Evolutionary conservation across 1,139 yeast species (phyloP), one percentile per base, ranked within the genome.

Genomic region (Candida freyschussii): DNA sequence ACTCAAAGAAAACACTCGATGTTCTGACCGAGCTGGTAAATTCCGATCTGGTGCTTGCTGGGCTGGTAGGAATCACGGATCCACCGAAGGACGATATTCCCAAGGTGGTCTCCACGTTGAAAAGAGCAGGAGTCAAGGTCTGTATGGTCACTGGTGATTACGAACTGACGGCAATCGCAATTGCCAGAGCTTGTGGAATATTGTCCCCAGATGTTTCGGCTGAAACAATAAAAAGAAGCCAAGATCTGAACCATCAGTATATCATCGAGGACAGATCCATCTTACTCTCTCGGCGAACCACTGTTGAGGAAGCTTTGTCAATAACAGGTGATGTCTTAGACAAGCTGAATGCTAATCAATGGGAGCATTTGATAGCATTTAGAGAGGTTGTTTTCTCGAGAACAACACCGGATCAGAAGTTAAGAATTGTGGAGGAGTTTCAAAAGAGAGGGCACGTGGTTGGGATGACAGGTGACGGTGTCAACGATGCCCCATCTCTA

Each of bases 101-200:
- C n/a, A 55, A 56, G 7, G 69, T 67, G 12, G 59, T 69, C 29
- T 37, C 47, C 4, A 57, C 53, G 4, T 58, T 69, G 30, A 59
- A 68, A 36, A 53, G 50, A n/a, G 77, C 77, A 15, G 75, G 77
- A 14, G 62, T 71, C 29, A 67, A 67, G 31, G 56, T 68, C 16
- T 61, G 66, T 14, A 72, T 72, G 77, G 69, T 71, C 22, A 72
- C 78, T 18, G 78, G 78, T 33, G 78, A 72, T 48, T 69, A 63
- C 44, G 70, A 66, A 40, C 52, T 67, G 21, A 72, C 78, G n/a
- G 78, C 75, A 6, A 57, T 63, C 27, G 65, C 75, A 4, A 72
- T 72, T 49, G 75, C 75, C 10, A 57, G 59, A 29, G 63, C 64
- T 40, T 61, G 67, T 48, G 70, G 70, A n/a, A 66, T 69, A 29